phyloP scores from a whole-genome alignment of 257 asterid genomes.

The Solanum raphanifolium region DNA sequence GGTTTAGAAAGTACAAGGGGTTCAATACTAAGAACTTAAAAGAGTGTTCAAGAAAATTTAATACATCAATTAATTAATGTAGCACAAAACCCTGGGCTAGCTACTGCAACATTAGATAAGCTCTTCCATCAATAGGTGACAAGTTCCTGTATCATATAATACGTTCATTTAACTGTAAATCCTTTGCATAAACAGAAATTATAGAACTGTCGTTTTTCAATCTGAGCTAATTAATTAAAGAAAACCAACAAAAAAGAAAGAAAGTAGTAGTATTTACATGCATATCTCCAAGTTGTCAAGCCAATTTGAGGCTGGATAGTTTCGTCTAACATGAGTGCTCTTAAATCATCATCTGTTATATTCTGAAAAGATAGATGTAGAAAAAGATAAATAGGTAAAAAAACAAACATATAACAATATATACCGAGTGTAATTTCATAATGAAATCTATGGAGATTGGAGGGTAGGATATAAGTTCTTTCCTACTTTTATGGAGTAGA shows the following conservation, averaged over 20 bases:
- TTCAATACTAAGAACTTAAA: too few relatives aligned
- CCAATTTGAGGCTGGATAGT: slow-evolving; percentile 57
- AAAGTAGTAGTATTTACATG: not conserved
- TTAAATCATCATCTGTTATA: slow-evolving; percentile 62
- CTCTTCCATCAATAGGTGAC: not conserved
- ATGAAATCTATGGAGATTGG: too few relatives aligned
- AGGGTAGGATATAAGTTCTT: too few relatives aligned
- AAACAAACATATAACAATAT: too few relatives aligned
- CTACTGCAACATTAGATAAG: not conserved
- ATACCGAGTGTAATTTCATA: too few relatives aligned
- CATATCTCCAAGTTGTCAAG: slow-evolving; percentile 50
- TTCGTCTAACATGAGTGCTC: slow-evolving; percentile 68
- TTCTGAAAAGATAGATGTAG: slow-evolving; percentile 26
- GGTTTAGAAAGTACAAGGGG: too few relatives aligned
- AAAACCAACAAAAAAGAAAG: not conserved
- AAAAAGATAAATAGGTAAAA: not conserved
- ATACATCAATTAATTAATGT: too few relatives aligned
- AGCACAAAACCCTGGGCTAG: too few relatives aligned
- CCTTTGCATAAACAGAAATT: not conserved
- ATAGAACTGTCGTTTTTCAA: not conserved
- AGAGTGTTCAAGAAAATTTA: too few relatives aligned
- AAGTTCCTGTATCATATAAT: not conserved
- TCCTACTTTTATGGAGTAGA: too few relatives aligned
- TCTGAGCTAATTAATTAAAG: not conserved
- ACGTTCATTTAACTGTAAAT: not conserved